Percentiles rank a stretch among this genome's conserved stretches.
These are phyloP conservation scores for Lasiodiplodia gonubiensis DNA, from an alignment of 2,329 filamentous ascomycete species.

Conservation along the genomic window DNA sequence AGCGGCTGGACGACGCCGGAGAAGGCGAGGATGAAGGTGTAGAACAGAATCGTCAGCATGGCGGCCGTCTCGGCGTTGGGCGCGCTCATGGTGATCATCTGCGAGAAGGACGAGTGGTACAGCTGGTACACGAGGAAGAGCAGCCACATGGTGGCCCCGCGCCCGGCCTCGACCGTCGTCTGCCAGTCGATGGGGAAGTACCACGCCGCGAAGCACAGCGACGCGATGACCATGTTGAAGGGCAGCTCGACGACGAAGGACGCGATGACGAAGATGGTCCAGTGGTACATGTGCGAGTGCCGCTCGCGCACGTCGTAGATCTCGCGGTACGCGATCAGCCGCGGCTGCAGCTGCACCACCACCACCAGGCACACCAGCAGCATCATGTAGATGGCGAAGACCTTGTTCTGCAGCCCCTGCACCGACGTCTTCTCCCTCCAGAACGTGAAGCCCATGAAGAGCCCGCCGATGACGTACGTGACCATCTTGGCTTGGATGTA, in stretches of 20 bases:
- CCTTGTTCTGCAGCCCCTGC: constrained; percentile 53
- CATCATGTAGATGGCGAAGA: constrained; percentile 60
- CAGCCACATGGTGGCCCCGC: constrained; percentile 31
- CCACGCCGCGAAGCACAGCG: constrained; percentile 69
- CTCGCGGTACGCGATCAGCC: constrained; percentile 63
- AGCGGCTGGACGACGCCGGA: constrained; percentile 67
- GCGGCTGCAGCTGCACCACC: constrained; percentile 64
- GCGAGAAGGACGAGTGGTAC: constrained; percentile 60
- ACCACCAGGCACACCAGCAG: constrained; percentile 52
- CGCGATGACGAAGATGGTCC: constrained; percentile 73
- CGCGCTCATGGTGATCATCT: constrained; percentile 75
- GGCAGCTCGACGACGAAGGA: constrained; percentile 76
- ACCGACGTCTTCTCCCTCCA: constrained; percentile 43
- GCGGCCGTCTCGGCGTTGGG: constrained; percentile 72
- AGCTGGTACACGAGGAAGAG: constrained; percentile 66
- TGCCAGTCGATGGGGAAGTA: constrained; percentile 61
- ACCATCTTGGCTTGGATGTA: constrained; percentile 47
- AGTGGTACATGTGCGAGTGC: constrained; percentile 74
- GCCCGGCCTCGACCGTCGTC: background rate
- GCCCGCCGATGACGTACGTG: constrained; percentile 37
- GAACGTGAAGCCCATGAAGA: constrained; percentile 51
- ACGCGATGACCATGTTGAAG: constrained; percentile 65
- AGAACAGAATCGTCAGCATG: constrained; percentile 65
- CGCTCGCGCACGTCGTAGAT: constrained; percentile 66
- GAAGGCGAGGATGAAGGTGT: constrained; percentile 65